Conservation (phyloP, 768 basidiomycete species). For the Holtermanniella nyarrowii region DNA sequence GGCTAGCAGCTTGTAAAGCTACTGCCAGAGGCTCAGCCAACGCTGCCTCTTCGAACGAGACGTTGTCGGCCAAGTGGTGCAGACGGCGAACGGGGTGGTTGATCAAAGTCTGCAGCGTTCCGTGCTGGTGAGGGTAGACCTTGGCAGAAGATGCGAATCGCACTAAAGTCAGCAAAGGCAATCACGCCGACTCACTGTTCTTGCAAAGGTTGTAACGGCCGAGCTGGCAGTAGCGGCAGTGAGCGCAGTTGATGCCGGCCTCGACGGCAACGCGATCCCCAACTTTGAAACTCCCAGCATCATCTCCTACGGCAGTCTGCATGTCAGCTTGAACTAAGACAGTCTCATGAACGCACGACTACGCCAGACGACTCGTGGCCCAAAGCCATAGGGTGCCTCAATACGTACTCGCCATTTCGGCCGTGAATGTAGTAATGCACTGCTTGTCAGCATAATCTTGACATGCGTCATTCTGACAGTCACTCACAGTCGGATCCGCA, state of each 20-base stretch:
- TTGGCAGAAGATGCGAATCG: slow-evolving; percentile 83
- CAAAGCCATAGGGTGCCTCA: slow-evolving; percentile 75
- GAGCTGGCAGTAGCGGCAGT: slow-evolving; percentile 42
- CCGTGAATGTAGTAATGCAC: slow-evolving; percentile 87
- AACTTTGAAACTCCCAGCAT: slow-evolving; percentile 42
- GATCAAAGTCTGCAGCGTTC: slow-evolving; percentile 76
- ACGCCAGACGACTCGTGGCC: slow-evolving; percentile 90
- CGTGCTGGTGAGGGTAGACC: slow-evolving; percentile 85
- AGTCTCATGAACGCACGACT: slow-evolving; percentile 39
- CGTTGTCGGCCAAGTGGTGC: slow-evolving; percentile 60
- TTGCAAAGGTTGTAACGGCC: slow-evolving; percentile 92
- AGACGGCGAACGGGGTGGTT: slow-evolving; percentile 79
- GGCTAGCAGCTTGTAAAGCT: slow-evolving; percentile 55
- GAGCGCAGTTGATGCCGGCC: slow-evolving; percentile 77
- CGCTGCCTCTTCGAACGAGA: slow-evolving; percentile 46
- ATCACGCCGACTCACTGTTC: slow-evolving; percentile 37
- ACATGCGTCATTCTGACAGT: not conserved
- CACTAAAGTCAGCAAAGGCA: slow-evolving; percentile 40
- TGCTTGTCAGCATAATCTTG: slow-evolving; percentile 37
- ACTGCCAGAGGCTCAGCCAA: slow-evolving; percentile 93
- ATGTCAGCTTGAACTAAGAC: not conserved
- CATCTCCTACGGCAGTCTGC: not conserved
- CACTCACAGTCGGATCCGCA: slow-evolving; percentile 54
- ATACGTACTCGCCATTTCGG: slow-evolving; percentile 82
- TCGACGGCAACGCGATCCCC: slow-evolving; percentile 91